Evolutionary conservation across 2,329 filamentous ascomycete species (phyloP).

Genomic region (Cadophora sp.): DNA sequence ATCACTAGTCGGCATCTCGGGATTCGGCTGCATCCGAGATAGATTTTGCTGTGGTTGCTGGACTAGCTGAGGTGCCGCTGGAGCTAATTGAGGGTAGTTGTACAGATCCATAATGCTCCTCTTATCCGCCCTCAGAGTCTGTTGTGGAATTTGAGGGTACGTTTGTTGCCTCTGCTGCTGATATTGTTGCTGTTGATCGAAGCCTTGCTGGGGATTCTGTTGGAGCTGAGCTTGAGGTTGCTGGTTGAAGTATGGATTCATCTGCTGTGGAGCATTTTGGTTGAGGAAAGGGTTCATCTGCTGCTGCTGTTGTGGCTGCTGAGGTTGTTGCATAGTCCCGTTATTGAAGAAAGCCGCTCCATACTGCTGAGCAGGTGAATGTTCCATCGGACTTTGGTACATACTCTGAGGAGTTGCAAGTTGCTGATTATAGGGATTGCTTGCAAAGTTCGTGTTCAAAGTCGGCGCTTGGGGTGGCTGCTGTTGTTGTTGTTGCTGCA

Average conservation of each 20-base stretch:
- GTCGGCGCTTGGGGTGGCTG: conserved; percentile 32
- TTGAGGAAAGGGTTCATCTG: conserved; percentile 39
- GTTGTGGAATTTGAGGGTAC: conserved; percentile 50
- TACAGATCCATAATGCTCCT: conserved; percentile 80
- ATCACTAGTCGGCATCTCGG: conserved; percentile 16
- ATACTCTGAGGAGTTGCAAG: conserved; percentile 38
- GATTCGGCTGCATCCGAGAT: conserved; percentile 26
- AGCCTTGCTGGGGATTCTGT: conserved; percentile 15
- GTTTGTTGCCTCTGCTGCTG: conserved; percentile 47
- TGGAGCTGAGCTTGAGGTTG: conserved; percentile 13
- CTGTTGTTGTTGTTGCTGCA: conserved; percentile 44
- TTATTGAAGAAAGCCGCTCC: conserved; percentile 31
- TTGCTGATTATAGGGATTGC: conserved; percentile 51
- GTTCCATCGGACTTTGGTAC: conserved; percentile 39
- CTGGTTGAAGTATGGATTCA: conserved; percentile 23
- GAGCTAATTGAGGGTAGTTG: conserved; percentile 52
- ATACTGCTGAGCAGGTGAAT: conserved; percentile 48
- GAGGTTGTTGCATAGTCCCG: conserved; percentile 32
- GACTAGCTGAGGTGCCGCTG: conserved; percentile 32
- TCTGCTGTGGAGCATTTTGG: conserved; percentile 30
- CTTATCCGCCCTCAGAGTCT: conserved; percentile 66
- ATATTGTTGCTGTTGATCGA: conserved; percentile 43
- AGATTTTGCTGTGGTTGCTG: conserved; percentile 33
- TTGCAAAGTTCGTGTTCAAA: conserved; percentile 45
- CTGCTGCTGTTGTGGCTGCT: conserved; percentile 32